Base-by-base conservation (phyloP, 768 basidiomycete species). In the Boletellus ananas region DNA sequence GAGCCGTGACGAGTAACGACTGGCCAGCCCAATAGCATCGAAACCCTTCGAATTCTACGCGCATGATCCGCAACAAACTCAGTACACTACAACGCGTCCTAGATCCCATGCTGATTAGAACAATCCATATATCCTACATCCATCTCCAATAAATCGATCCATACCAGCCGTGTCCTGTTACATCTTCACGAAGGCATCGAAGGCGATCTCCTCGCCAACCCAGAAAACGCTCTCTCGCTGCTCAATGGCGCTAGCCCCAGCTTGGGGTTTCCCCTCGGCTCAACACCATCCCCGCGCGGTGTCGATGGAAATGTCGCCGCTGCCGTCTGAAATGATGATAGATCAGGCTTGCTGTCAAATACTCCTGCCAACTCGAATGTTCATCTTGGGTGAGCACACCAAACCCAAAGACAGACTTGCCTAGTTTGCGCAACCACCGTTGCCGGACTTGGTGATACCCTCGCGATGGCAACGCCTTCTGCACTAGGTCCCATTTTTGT, bases 361-460 rank as follows among this genome's bases (percentile, higher is more conserved):
- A 70, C 66, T 3, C 66, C 68, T 69, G 35, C 9, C 21, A 31
- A 23, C 20, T 6, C n/a, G 20, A 29, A 27, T 3, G 10, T 18
- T n/a, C 11, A 25, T 18, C 23, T 34, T 9, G 12, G 20, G 17
- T 10, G 6, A 23, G 12, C 29, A 11, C 13, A 20, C 13, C 29
- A 13, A 21, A 21, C 34, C 16, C 14, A 20, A 16, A 3, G 5
- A 29, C 27, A 10, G 31, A 45, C 67, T 37, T 39, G 68, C 73
- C 71, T 2, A 72, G 47, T 49, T 72, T 74, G 39, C 72, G 62
- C 46, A 73, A 57, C 71, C 73, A 74, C n/a, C 72, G 62, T 45
- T 73, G 72, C 3, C 72, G 69, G 36, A 74, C 73, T 57, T 74
- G 72, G 45, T 74, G 72, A 44, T 73, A 73, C 1, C 72, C 70